phyloP scores from a whole-genome alignment of 176 grass and related monocot species.

The Rhynchospora tenuis region DNA sequence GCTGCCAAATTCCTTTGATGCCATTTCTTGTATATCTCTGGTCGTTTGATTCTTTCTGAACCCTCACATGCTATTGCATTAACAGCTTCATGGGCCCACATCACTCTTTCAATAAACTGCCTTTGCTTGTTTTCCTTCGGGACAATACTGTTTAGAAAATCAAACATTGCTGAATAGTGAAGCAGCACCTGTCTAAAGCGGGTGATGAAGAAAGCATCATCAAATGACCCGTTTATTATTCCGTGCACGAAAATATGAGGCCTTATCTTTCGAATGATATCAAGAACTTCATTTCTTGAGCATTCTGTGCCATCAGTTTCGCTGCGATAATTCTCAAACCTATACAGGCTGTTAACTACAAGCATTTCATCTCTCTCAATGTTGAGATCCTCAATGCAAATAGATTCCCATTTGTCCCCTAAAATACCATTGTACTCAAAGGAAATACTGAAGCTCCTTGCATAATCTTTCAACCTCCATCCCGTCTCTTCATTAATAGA shows the following conservation, averaged over 20 bases:
- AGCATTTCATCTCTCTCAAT: slow-evolving; percentile 26
- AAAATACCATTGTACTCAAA: slow-evolving; percentile 27
- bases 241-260: slow-evolving; percentile 31
- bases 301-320: slow-evolving; percentile 15
- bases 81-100: slow-evolving; percentile 22
- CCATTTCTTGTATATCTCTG: slow-evolving; percentile 35
- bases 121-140: slow-evolving; percentile 25
- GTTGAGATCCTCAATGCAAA: slow-evolving; percentile 25
- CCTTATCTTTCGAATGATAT: slow-evolving; percentile 30
- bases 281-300: slow-evolving; percentile 21
- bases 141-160: slow-evolving; percentile 20
- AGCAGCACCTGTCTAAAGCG: slow-evolving; percentile 24
- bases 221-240: slow-evolving; percentile 27
- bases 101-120: slow-evolving; percentile 21
- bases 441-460: slow-evolving; percentile 22
- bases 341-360: slow-evolving; percentile 23
- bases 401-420: slow-evolving; percentile 25
- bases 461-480: slow-evolving; percentile 26
- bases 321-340: slow-evolving; percentile 14
- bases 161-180: slow-evolving; percentile 31
- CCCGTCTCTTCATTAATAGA: slow-evolving; percentile 18
- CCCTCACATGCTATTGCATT: slow-evolving; percentile 37
- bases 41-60: slow-evolving; percentile 27
- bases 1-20: slow-evolving; percentile 23
- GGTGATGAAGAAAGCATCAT: slow-evolving; percentile 19